Conservation (phyloP, 495 filamentous ascomycete species). For the Aspergillus cristatus region DNA sequence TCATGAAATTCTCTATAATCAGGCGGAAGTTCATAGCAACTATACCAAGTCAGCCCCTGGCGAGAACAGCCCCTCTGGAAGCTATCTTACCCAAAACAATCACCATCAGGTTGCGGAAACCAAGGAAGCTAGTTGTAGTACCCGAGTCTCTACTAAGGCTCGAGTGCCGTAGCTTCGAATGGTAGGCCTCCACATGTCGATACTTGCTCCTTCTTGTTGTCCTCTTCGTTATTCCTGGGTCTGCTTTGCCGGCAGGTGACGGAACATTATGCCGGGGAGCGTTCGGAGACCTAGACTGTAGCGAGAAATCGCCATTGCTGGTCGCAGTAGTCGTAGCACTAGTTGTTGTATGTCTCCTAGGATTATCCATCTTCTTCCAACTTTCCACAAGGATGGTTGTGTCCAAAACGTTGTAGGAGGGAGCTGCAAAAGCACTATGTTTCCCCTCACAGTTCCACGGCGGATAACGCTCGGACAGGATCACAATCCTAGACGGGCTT, state of each 20-base stretch:
- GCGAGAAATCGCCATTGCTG: neutral
- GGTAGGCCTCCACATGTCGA: conserved; percentile 79
- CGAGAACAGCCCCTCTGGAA: neutral
- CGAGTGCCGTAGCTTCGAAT: conserved; percentile 60
- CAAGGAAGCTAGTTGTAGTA: conserved; percentile 71
- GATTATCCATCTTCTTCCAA: too few relatives aligned
- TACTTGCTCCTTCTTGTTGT: conserved; percentile 49
- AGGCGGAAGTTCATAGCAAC: conserved; percentile 89
- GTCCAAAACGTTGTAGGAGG: too few relatives aligned
- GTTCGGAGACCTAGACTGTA: neutral
- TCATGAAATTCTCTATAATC: conserved; percentile 94
- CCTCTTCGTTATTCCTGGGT: neutral
- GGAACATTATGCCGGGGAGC: conserved; percentile 2
- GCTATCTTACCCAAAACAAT: conserved; percentile 64
- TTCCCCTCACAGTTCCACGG: too few relatives aligned
- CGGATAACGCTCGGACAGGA: too few relatives aligned
- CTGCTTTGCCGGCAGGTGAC: neutral
- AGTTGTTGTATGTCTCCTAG: too few relatives aligned
- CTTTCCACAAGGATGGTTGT: too few relatives aligned
- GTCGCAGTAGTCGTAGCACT: neutral
- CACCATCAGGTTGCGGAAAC: conserved; percentile 94
- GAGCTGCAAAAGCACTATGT: too few relatives aligned
- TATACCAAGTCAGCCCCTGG: conserved; percentile 16
- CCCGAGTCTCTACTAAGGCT: conserved; percentile 77
- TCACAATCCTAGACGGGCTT: too few relatives aligned